A percentile compares a stretch with the other conserved stretches of the same genome.
Conservation (phyloP, 345 rosid genomes). For the Alliaria petiolata region DNA sequence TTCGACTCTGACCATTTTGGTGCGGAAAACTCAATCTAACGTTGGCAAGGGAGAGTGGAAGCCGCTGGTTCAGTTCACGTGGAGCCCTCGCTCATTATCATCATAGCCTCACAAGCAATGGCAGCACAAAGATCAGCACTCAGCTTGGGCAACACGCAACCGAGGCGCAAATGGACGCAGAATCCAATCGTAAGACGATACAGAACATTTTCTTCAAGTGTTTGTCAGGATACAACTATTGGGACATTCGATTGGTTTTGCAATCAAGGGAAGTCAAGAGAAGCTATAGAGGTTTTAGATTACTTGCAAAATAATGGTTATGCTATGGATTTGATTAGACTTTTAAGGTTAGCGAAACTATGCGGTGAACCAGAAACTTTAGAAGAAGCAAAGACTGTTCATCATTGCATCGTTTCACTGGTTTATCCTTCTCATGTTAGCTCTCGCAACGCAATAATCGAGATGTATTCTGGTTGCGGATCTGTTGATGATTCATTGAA, state of each 20-base stretch:
- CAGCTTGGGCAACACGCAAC: background rate
- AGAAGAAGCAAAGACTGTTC: background rate
- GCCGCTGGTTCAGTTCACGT: background rate
- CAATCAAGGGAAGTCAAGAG: background rate
- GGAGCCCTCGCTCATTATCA: background rate
- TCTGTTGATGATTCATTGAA: slow-evolving; percentile 40
- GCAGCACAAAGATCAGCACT: background rate
- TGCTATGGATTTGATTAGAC: background rate
- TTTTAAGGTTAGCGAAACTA: background rate
- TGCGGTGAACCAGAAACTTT: background rate
- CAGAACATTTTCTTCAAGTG: background rate
- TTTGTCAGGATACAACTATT: background rate
- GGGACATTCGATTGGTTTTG: background rate
- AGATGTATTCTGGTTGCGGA: slow-evolving; percentile 53
- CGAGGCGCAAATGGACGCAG: background rate
- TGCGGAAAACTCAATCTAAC: background rate
- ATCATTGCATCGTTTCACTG: background rate
- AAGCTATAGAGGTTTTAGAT: background rate
- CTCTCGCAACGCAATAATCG: background rate
- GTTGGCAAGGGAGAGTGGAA: background rate
- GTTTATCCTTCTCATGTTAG: background rate
- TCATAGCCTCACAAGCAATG: background rate
- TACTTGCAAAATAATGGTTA: background rate
- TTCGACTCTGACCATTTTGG: too few species aligned
- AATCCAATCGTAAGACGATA: background rate